A percentile compares a stretch with the other conserved stretches of the same genome.
Conservation (phyloP, 495 filamentous ascomycete species). For the Cercophora samala region DNA sequence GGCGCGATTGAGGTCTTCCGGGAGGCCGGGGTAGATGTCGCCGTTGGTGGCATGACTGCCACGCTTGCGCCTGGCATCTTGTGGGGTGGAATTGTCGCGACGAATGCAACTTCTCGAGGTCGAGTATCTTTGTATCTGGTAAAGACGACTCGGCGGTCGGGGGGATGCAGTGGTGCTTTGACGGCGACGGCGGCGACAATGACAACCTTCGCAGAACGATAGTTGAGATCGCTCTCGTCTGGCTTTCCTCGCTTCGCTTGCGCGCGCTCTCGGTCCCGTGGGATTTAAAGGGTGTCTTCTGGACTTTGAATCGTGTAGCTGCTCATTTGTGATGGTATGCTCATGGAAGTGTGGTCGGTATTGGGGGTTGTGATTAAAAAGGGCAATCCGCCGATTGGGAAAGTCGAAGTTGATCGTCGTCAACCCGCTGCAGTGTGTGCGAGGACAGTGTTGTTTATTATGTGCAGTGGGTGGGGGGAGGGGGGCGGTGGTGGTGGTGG, state of each 20-base stretch:
- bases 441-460: conserved; percentile 21
- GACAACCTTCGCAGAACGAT: conserved; percentile 45
- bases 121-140: conserved; percentile 10
- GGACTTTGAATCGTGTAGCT: conserved; percentile 46
- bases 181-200: conserved; percentile 36
- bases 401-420: conserved; percentile 16
- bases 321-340: conserved; percentile 58
- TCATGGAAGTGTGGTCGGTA: conserved; percentile 45
- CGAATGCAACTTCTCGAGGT: conserved; percentile 16
- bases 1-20: conserved; percentile 60
- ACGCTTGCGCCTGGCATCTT: conserved; percentile 66
- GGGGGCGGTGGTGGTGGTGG: conserved; percentile 18
- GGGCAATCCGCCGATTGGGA: conserved; percentile 28
- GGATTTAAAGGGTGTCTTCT: conserved; percentile 60
- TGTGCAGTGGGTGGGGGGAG: neutral
- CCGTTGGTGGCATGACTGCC: conserved; percentile 54
- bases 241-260: conserved; percentile 40
- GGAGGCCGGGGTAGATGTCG: conserved; percentile 58
- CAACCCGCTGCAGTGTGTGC: conserved; percentile 29
- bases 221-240: conserved; percentile 47
- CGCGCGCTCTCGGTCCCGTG: conserved; percentile 53
- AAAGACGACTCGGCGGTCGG: conserved; percentile 20
- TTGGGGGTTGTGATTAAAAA: conserved; percentile 22
- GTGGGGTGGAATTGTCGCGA: conserved; percentile 24
- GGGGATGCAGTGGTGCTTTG: neutral